Evolutionary conservation across 1,284 basidiomycete genomes (phyloP).

Genomic region (Xerocomus minutiporus): DNA sequence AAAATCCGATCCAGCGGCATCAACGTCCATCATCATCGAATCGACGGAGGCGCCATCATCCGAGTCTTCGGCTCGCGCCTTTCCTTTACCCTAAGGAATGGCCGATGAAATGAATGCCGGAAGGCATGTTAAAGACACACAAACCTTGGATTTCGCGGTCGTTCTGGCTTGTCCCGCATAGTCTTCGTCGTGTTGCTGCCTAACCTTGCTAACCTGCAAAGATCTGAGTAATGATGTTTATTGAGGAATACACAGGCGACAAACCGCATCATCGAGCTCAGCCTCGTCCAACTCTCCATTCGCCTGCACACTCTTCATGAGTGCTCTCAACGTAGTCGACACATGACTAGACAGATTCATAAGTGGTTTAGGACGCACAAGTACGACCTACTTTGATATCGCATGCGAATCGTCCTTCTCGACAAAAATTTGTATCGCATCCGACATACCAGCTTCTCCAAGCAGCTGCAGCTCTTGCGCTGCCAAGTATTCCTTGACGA

Average conservation of each 20-base stretch:
- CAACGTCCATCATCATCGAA: conserved; percentile 74
- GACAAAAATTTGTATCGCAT: conserved; percentile 89
- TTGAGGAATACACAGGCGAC: conserved; percentile 19
- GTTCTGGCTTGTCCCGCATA: conserved; percentile 46
- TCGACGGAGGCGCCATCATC: conserved; percentile 60
- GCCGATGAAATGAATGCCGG: background rate
- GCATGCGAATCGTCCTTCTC: conserved; percentile 94
- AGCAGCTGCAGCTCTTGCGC: conserved; percentile 88
- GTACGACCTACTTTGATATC: conserved; percentile 68
- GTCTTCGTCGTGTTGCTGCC: conserved; percentile 60
- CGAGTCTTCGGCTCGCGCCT: conserved; percentile 45
- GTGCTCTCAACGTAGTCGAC: conserved; percentile 50
- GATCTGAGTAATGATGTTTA: background rate
- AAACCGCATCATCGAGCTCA: conserved; percentile 69
- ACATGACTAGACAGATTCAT: conserved; percentile 57
- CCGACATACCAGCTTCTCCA: conserved; percentile 81
- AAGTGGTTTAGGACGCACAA: background rate
- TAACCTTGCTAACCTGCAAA: conserved; percentile 58
- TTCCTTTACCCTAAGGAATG: conserved; percentile 43
- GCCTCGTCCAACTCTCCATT: conserved; percentile 69
- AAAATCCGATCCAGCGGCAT: conserved; percentile 48
- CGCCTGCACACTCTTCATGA: conserved; percentile 63
- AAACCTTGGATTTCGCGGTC: conserved; percentile 40
- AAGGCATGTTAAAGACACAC: conserved; percentile 1
- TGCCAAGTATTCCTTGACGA: conserved; percentile 84